Evolutionary conservation across 179 eudicot genomes (phyloP), one percentile per base, ranked within the genome.

Genomic region (Nepenthes alata): DNA sequence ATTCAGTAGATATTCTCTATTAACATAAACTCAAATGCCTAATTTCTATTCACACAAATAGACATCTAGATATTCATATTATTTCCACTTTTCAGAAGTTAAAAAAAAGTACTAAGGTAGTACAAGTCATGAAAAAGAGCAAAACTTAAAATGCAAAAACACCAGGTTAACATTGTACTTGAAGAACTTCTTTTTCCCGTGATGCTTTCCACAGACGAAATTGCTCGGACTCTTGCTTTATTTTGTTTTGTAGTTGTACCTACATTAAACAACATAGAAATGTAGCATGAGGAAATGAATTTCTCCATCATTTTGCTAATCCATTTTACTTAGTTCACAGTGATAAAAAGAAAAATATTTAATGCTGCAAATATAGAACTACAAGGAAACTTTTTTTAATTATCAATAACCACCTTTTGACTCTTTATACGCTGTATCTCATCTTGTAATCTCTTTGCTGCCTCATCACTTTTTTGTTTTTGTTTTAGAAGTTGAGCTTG

Each of bases 211-310:
- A 94, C 63, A 62, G 59, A 66, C 99, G 82, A 63, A 94, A 94
- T 69, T 94, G 99, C 61, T 94, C 99, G 38, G 99, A 94, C 71
- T 94, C 99, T 69, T 87, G 99, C 78, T 91, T 94, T 14, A 94
- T 91, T 73, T 91, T 94, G 71, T 91, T 85, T 76, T 94, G 99
- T 47, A 94, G 72, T 83, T 87, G 94, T 73, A 94, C 99, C 99
- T 93, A 75, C 53, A 2, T 37, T 47, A 15, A 6, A 58, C 49
- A 52, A 9, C 7, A 52, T 55, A 74, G 11, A 6, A 38, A 53
- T 38, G 3, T 61, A 13, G n/a, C 47, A 44, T 61, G 41, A 61
- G 55, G 48, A 61, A 61, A 48, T 2, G 39, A 14, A 0, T 53
- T 51, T 8, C n/a, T 35, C 8, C 45, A 4, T 7, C 8, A 4